phyloP scores from a whole-genome alignment of 2,329 filamentous ascomycete genomes.

The Sarocladium strictum region DNA sequence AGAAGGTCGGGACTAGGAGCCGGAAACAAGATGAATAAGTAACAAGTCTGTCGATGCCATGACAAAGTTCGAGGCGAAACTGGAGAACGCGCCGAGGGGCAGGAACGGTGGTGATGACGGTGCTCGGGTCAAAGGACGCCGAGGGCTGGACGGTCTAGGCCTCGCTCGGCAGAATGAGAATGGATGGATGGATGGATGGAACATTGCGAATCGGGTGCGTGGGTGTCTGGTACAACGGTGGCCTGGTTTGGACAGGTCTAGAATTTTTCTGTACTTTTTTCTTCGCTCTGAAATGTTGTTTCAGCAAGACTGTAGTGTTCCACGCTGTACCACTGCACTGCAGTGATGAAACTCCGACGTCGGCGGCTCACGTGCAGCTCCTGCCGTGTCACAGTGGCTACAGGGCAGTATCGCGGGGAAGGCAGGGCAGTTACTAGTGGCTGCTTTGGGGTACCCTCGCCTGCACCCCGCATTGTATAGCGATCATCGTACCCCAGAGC shows the following conservation, averaged over 20 bases:
- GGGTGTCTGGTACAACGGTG: not conserved
- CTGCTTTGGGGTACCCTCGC: not conserved
- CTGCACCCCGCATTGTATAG: constrained; percentile 2
- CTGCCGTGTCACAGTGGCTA: not conserved
- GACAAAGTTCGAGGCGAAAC: not conserved
- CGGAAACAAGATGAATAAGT: too few species aligned
- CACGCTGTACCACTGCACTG: too few species aligned
- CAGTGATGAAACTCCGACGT: not conserved
- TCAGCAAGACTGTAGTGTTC: too few species aligned
- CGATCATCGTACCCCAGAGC: not conserved
- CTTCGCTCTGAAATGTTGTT: too few species aligned
- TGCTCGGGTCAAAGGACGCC: constrained; percentile 4
- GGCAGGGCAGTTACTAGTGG: not conserved
- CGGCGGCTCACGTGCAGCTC: not conserved
- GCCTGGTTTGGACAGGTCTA: not conserved
- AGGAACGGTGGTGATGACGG: not conserved
- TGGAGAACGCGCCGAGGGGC: not conserved
- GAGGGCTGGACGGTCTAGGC: not conserved
- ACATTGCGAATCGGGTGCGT: not conserved
- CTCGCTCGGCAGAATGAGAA: not conserved
- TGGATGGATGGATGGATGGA: not conserved
- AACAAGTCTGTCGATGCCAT: too few species aligned
- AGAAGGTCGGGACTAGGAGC: not conserved
- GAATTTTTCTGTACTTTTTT: not conserved
- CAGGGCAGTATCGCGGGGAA: not conserved